These are phyloP conservation scores for Isoetes taiwanensis DNA, from an alignment of 75 land plant genomes.

Conservation along the genomic window DNA sequence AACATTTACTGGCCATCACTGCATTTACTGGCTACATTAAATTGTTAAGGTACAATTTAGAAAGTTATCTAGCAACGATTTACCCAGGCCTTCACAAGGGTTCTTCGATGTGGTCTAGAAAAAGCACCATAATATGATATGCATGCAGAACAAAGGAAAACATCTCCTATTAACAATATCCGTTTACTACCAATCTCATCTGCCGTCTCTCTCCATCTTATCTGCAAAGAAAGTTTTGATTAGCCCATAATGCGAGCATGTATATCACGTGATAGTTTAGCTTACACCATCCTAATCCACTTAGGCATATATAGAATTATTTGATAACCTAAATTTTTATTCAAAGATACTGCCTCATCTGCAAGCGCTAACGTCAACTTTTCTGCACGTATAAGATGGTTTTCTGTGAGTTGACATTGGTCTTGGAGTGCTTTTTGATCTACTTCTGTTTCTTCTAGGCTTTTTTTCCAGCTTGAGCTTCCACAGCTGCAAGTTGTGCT, in stretches of 20 bases:
- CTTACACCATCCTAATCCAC: no score
- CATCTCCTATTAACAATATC: constrained; percentile 22
- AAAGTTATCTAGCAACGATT: constrained; percentile 10
- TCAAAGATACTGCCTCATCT: constrained; percentile 21
- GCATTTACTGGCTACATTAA: no score
- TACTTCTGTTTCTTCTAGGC: constrained; percentile 15
- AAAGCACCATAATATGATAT: constrained; percentile 32
- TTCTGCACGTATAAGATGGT: constrained; percentile 20
- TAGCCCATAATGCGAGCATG: no score
- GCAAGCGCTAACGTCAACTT: constrained; percentile 23
- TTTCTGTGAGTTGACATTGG: constrained; percentile 20
- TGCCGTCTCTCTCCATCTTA: constrained; percentile 30
- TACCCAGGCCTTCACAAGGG: constrained; percentile 18
- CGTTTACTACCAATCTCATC: constrained; percentile 19
- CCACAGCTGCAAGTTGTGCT: constrained; percentile 17
- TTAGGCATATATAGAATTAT: not conserved
- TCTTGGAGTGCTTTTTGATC: constrained; percentile 16
- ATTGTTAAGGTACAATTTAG: no score
- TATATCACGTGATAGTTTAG: no score
- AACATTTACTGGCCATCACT: no score
- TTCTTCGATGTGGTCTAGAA: constrained; percentile 16
- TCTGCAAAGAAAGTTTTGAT: constrained; percentile 8
- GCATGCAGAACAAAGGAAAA: constrained; percentile 24
- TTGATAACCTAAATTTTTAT: not conserved
- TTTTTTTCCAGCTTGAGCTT: constrained; percentile 20